Evolutionary conservation across 371 early-diverging fungal species (phyloP), one percentile per base, ranked within the genome.

Genomic region (Mucor lusitanicus): DNA sequence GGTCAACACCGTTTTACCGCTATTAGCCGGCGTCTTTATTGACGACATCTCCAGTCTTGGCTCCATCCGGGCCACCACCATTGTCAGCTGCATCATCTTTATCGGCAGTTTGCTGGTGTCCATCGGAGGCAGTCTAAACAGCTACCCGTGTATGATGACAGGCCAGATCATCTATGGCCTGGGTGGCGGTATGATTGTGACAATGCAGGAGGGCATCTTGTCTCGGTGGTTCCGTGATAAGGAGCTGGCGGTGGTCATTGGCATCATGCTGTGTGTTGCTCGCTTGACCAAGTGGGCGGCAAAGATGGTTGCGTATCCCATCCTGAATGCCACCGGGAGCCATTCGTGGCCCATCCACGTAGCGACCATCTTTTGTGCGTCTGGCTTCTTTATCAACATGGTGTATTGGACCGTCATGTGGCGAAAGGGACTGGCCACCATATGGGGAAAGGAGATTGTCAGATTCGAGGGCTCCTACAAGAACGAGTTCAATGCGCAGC

Each of bases 1-100:
- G 7, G 89, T 91, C 30, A 89, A 89, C 70, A 91, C 91, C 0
- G 69, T 91, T 17, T 64, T 91, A 33, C 91, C 91, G 3, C 70
- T 91, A 8, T 63, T 91, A 3, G 91, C 88, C 3, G 91, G 91
- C 17, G 67, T 87, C 28, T 87, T 90, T 58, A 67, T 82, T 21
- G 82, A 82, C 50, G 81, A 81, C 44, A 46, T 75, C 5, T 64
- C 69, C 21, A 67, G 71, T 1, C 37, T 82, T 15, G 82, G 82
- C 6, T 71, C 80, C 6, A 73, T 82, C 13, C 74, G 80, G 33
- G 78, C 69, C 12, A 80, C 80, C n/a, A 54, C 74, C 0, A 53
- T 78, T 4, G 74, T 82, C 25, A 82, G 78, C 37, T 28, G 68
- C 0, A 53, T 75, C 17, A 78, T 82, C 21, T 61, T 80, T 11